Base-by-base conservation (phyloP, 1,284 basidiomycete species). In the Chalciporus sp. region DNA sequence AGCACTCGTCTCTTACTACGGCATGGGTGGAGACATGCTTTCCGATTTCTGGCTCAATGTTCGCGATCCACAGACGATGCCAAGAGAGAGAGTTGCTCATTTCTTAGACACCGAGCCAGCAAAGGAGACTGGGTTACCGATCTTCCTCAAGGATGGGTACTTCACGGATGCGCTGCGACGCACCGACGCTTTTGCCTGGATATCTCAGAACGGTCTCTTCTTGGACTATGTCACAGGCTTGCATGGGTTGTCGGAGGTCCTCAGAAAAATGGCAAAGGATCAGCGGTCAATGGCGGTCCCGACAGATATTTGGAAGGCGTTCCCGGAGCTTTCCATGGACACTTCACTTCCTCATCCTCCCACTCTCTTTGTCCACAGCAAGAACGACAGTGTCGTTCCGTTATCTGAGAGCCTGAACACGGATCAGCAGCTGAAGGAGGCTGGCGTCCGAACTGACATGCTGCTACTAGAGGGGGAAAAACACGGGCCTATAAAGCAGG, bases 201-300 rank as follows among this genome's bases (percentile, higher is more conserved):
- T 44, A 31, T 43, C 52, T n/a, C 49, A 53, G 27, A 53, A 52
- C n/a, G 49, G 52, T n/a, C 20, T 52, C 12, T 52, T 52, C 26
- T 4, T 52, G 4, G 49, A 53, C 28, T 53, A 53, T 43, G 16
- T 53, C 20, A 53, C 49, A 7, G 52, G 52, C 1, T 39, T 52
- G 17, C 52, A 43, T 7, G 52, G 52, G 8, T 43, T 53, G 7
- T 53, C 49, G 10, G 35, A 53, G n/a, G 27, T 7, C 8, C 27
- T 53, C 7, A 43, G 35, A 17, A n/a, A n/a, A 27, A 6, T 53
- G 19, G 33, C 49, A 27, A 14, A 27, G 20, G 42, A 31, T 31
- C 49, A 52, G 11, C 35, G 49, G 23, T 27, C 27, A 20, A 31
- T 41, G n/a, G 52, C 39, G 28, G 3, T 53, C 20, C 52, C 42